Evolutionary conservation across 2,329 filamentous ascomycete genomes (phyloP), one percentile per base, ranked within the genome.

Genomic region (Colletotrichum sp.): DNA sequence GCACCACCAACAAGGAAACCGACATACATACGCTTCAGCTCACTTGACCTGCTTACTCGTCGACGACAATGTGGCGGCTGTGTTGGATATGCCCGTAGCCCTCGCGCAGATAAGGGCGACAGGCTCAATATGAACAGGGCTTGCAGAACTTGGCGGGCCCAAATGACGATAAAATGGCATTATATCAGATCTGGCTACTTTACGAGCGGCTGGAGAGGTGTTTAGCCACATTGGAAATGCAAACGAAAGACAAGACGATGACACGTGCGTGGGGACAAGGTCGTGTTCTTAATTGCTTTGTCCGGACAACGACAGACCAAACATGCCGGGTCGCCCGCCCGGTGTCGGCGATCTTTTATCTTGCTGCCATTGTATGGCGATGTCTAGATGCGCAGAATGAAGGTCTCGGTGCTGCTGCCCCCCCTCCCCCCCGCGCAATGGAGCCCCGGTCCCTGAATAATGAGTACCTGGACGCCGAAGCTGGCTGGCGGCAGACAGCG

Each of bases 271-370:
- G 13, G 16, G 43, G n/a, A n/a, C 21, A 64, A 18, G 5, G 43
- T 43, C 38, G 32, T 58, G 38, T 64, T 72, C 55, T 66, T 62
- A 43, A 43, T 32, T 82, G 80, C 81, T 82, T 81, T 79, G 79
- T 81, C 85, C 83, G 84, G 84, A 82, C 83, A 85, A 78, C 82
- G 84, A 84, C 83, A 84, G 64, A 78, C 80, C 79, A 82, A 82
- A 84, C 80, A 80, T 80, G 79, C 80, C 79, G 80, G 79, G 30
- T 61, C 38, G 55, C 26, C 21, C 48, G 60, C 26, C 21, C 48
- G 60, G 43, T 38, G 77, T 76, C 36, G 77, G 80, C 79, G 80
- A 83, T 82, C 80, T 74, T 61, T 73, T 75, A 66, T 76, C 76
- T 79, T 76, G 77, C 76, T 68, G 61, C 58, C 61, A 15, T 38